A percentile compares a stretch with the other conserved stretches of the same genome.
Conservation (phyloP, 2,329 filamentous ascomycete genomes). For the Fusarium floridanum region DNA sequence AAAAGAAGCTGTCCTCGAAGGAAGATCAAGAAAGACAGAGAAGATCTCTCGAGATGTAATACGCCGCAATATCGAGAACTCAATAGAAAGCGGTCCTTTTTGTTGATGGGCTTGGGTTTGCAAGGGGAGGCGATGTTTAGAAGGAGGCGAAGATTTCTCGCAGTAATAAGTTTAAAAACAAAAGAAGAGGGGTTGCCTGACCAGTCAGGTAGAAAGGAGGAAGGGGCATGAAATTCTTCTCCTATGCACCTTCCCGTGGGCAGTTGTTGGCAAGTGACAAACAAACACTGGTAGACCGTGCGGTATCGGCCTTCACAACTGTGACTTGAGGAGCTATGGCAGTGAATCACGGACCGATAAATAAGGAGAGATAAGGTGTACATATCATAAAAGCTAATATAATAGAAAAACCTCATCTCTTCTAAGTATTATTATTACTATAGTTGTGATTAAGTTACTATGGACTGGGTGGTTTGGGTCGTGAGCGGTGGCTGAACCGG, state of each 20-base stretch:
- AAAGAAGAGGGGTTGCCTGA: neutral
- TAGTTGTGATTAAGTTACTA: neutral
- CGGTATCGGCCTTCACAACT: neutral
- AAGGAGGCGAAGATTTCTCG: neutral
- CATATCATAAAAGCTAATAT: neutral
- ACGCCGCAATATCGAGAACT: neutral
- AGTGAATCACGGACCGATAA: constrained; percentile 16
- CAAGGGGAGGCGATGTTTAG: neutral
- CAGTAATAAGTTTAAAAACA: neutral
- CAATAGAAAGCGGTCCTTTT: neutral
- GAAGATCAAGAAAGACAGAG: neutral
- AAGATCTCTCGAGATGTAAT: neutral
- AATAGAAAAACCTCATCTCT: neutral
- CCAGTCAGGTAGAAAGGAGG: neutral
- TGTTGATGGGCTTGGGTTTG: neutral
- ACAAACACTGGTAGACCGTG: neutral
- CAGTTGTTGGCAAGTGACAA: constrained; percentile 17
- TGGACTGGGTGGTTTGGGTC: neutral
- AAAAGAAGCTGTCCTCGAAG: neutral
- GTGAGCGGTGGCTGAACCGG: neutral
- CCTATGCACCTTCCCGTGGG: constrained; percentile 9
- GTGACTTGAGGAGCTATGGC: neutral
- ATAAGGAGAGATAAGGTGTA: neutral
- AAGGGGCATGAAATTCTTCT: neutral
- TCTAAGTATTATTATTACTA: neutral